These are phyloP conservation scores for Cajanus cajan DNA, from an alignment of 306 rosid genomes.

Conservation along the genomic window DNA sequence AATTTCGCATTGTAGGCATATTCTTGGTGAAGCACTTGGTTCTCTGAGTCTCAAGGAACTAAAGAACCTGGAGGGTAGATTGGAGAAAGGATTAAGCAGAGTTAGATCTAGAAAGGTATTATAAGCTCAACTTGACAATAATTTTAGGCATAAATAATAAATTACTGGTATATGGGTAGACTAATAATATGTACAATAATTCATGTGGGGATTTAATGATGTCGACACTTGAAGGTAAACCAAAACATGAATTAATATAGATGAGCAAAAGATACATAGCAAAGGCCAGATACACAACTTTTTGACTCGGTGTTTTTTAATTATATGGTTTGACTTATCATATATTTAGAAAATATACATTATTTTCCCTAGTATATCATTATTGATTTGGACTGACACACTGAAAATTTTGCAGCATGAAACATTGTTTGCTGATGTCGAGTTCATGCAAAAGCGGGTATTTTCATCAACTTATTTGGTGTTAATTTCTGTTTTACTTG, in stretches of 20 bases:
- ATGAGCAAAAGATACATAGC: neutral
- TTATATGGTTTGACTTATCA: neutral
- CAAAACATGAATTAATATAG: neutral
- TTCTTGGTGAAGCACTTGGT: slow-evolving; percentile 87
- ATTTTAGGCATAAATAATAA: neutral
- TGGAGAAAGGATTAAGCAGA: slow-evolving; percentile 93
- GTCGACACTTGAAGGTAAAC: neutral
- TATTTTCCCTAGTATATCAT: neutral
- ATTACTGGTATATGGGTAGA: neutral
- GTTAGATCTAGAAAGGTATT: slow-evolving; percentile 86
- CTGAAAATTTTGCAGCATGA: slow-evolving; percentile 57
- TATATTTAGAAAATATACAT: neutral
- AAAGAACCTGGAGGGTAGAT: slow-evolving; percentile 79
- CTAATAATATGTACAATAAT: neutral
- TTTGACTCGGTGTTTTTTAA: neutral
- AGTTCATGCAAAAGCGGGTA: slow-evolving; percentile 97
- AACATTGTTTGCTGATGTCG: slow-evolving; percentile 74
- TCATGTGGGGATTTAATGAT: neutral
- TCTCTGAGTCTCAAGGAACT: slow-evolving; percentile 71
- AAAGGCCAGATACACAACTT: neutral
- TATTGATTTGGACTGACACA: slow-evolving; percentile 14
- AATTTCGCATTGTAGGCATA: slow-evolving; percentile 52
- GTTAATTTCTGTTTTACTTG: neutral
- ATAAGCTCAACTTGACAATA: neutral
- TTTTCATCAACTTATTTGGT: neutral